Evolutionary conservation across 2,329 filamentous ascomycete species (phyloP).

Genomic region (Penicillium frequentans): DNA sequence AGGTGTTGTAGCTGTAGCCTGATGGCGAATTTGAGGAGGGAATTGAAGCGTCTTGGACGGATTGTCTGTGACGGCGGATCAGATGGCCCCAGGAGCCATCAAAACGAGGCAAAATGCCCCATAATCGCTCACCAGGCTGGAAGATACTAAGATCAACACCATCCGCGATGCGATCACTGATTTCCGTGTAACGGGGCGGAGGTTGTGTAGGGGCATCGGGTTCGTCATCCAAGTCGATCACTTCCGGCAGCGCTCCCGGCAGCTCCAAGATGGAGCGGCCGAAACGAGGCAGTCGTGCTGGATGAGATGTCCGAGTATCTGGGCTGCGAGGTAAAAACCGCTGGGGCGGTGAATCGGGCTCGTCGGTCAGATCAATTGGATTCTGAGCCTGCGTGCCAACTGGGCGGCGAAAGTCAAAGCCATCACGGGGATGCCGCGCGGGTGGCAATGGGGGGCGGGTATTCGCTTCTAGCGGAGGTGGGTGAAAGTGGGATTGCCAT

Average conservation of each 20-base stretch:
- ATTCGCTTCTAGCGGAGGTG: constrained; percentile 15
- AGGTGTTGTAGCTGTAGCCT: no score
- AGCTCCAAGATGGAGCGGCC: constrained; percentile 36
- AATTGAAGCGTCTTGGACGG: no score
- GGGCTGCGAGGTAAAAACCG: constrained; percentile 8
- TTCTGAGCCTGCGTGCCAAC: constrained; percentile 35
- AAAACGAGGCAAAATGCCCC: no score
- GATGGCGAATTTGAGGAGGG: no score
- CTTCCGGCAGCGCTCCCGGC: constrained; percentile 30
- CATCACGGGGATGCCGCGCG: constrained; percentile 51
- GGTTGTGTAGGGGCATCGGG: constrained; percentile 12
- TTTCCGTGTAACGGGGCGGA: background rate
- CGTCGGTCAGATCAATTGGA: constrained; percentile 50
- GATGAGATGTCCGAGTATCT: constrained; percentile 11
- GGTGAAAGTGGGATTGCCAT: constrained; percentile 28
- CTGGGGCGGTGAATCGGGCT: constrained; percentile 39
- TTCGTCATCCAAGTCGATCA: constrained; percentile 44
- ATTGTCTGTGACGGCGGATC: no score
- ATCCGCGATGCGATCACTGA: no score
- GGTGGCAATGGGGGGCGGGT: constrained; percentile 30
- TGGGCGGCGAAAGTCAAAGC: constrained; percentile 56
- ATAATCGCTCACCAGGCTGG: no score
- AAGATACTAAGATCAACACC: no score
- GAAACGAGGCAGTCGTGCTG: constrained; percentile 34
- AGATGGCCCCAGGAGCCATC: constrained; percentile 10